Conservation (phyloP, 306 rosid species). For the Quercus aquifolioides region DNA sequence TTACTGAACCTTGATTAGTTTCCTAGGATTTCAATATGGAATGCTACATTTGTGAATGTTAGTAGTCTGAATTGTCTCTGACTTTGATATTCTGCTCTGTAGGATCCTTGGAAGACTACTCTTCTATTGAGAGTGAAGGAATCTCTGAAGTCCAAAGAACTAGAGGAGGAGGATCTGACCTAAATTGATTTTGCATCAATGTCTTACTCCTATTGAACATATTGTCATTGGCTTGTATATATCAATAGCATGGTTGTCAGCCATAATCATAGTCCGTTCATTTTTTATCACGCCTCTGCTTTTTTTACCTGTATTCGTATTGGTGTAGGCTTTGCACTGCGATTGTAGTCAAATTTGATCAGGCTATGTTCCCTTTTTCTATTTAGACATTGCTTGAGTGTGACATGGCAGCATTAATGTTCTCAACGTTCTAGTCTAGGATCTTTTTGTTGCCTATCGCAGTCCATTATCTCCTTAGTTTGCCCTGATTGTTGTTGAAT, state of each 20-base stretch:
- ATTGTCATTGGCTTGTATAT: not conserved
- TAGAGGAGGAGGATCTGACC: constrained; percentile 54
- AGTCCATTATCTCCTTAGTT: too few relatives aligned
- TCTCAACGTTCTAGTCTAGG: too few relatives aligned
- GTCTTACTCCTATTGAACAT: not conserved
- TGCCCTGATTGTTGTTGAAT: too few relatives aligned
- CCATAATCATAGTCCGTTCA: not conserved
- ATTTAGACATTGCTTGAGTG: too few relatives aligned
- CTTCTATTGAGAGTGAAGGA: constrained; percentile 41
- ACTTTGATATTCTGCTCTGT: constrained; percentile 7
- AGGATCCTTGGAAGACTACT: constrained; percentile 54
- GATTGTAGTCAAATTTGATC: not conserved
- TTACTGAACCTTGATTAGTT: not conserved
- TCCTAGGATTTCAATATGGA: not conserved
- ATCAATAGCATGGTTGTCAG: not conserved
- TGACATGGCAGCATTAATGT: too few relatives aligned
- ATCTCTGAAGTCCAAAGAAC: constrained; percentile 43
- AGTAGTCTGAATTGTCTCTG: constrained; percentile 10
- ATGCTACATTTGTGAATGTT: not conserved
- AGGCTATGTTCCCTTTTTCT: not conserved
- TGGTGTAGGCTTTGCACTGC: not conserved
- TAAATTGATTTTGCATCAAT: constrained; percentile 15
- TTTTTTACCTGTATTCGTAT: not conserved
- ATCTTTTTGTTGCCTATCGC: too few relatives aligned
- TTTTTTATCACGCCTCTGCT: not conserved